phyloP scores from a whole-genome alignment of 371 early-diverging fungal species.

The Mucor piriformis region DNA sequence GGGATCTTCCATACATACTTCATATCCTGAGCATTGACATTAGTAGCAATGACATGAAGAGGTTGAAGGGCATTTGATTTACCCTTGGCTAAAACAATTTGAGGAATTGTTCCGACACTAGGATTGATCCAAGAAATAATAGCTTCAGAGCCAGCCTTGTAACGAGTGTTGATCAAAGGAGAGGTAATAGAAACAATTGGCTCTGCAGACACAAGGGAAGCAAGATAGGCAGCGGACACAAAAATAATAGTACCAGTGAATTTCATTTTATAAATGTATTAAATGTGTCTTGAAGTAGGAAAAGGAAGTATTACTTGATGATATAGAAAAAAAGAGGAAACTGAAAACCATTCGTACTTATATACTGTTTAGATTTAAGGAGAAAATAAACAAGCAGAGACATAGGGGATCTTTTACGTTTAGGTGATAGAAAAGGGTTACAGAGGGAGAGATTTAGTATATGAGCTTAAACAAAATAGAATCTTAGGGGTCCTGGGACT shows the following conservation, averaged over 20 bases:
- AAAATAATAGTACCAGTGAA: slow-evolving; percentile 19
- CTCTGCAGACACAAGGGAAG: slow-evolving; percentile 17
- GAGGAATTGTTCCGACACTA: slow-evolving; percentile 26
- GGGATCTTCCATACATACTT: slow-evolving; percentile 39
- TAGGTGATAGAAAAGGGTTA: slow-evolving; percentile 10
- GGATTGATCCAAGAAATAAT: slow-evolving; percentile 39
- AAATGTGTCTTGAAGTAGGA: neutral
- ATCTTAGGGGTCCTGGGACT: neutral
- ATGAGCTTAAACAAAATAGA: slow-evolving; percentile 2
- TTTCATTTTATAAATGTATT: slow-evolving; percentile 19
- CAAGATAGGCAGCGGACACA: slow-evolving; percentile 29
- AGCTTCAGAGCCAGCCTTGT: slow-evolving; percentile 30
- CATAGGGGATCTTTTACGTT: slow-evolving; percentile 5
- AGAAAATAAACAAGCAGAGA: slow-evolving; percentile 2
- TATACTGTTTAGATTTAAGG: slow-evolving; percentile 5
- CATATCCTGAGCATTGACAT: slow-evolving; percentile 28
- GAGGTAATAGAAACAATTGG: slow-evolving; percentile 40
- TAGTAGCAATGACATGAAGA: slow-evolving; percentile 32
- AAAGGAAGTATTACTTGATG: slow-evolving; percentile 4
- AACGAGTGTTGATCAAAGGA: slow-evolving; percentile 32
- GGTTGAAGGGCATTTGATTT: slow-evolving; percentile 35
- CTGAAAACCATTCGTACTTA: neutral
- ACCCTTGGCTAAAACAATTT: slow-evolving; percentile 38
- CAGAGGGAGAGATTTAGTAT: slow-evolving; percentile 4
- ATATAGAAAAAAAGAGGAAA: neutral